Percentiles rank a stretch among this genome's conserved stretches.
These are phyloP conservation scores for Cyclostephanos invisitatus DNA, from an alignment of 108 stramenopile genomes.

Conservation along the genomic window DNA sequence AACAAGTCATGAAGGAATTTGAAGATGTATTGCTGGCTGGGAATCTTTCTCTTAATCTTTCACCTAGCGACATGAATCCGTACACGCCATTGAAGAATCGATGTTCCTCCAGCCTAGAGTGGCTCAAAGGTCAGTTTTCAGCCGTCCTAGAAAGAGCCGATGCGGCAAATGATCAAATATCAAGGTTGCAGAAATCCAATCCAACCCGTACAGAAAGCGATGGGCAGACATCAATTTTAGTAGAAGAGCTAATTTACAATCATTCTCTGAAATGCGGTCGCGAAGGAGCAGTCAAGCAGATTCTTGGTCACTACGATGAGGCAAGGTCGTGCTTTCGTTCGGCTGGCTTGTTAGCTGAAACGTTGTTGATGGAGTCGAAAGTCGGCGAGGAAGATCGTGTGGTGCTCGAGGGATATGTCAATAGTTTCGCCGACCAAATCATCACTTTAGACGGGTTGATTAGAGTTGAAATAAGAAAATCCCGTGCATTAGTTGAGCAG, in stretches of 20 bases:
- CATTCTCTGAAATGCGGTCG: constrained; percentile 79
- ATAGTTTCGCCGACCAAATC: constrained; percentile 84
- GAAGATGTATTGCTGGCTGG: constrained; percentile 36
- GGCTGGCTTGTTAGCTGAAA: constrained; percentile 83
- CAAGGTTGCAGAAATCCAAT: constrained; percentile 46
- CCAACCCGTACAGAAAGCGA: constrained; percentile 11
- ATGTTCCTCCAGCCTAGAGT: constrained; percentile 70
- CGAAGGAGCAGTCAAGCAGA: constrained; percentile 85
- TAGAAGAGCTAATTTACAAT: constrained; percentile 87
- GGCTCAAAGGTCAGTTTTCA: constrained; percentile 77
- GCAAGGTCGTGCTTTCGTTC: constrained; percentile 83
- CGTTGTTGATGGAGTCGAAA: constrained; percentile 83
- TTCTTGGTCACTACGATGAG: constrained; percentile 80
- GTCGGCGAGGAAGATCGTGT: constrained; percentile 70
- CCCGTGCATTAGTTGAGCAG: constrained; percentile 3
- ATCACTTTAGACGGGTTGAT: constrained; percentile 74
- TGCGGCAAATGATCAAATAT: constrained; percentile 74
- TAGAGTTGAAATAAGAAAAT: constrained; percentile 23
- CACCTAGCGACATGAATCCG: constrained; percentile 35
- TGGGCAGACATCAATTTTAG: constrained; percentile 28
- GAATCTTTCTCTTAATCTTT: constrained; percentile 14
- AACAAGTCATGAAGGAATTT: constrained; percentile 67
- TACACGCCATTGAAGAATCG: constrained; percentile 60
- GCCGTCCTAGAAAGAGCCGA: constrained; percentile 86
- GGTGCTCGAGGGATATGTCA: constrained; percentile 79